phyloP scores from a whole-genome alignment of 1,284 basidiomycete genomes.

The Tilletia indica region DNA sequence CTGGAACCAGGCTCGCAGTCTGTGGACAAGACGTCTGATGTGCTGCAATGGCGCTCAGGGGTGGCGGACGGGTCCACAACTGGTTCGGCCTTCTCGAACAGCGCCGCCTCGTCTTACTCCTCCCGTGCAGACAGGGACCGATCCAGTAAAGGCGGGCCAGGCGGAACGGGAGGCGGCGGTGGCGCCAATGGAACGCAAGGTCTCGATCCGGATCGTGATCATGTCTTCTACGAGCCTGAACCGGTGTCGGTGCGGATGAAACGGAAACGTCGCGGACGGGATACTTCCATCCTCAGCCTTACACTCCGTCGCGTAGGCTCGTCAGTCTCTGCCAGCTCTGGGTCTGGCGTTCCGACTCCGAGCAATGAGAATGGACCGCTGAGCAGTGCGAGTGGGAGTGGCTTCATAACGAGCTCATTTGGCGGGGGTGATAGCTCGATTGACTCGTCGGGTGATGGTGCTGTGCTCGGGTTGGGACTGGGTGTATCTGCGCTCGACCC shows the following conservation, averaged over 20 bases:
- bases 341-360: neutral
- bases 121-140: neutral
- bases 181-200: conserved; percentile 9
- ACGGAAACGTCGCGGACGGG: conserved; percentile 42
- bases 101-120: neutral
- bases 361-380: neutral
- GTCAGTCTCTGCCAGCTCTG: neutral
- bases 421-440: neutral
- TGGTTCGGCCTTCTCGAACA: conserved; percentile 8
- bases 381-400: neutral
- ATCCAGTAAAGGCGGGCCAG: neutral
- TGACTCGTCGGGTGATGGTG: neutral
- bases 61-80: conserved; percentile 24
- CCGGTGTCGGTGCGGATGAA: conserved; percentile 38
- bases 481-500: conserved; percentile 24
- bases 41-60: conserved; percentile 37
- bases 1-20: neutral
- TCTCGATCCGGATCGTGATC: conserved; percentile 44
- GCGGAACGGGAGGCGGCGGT: neutral
- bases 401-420: conserved; percentile 28
- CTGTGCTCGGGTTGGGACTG: neutral
- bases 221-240: conserved; percentile 43
- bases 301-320: conserved; percentile 42
- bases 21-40: conserved; percentile 24
- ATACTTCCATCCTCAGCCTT: conserved; percentile 43